Conservation (phyloP, 768 basidiomycete genomes). For the Collybia sordida region DNA sequence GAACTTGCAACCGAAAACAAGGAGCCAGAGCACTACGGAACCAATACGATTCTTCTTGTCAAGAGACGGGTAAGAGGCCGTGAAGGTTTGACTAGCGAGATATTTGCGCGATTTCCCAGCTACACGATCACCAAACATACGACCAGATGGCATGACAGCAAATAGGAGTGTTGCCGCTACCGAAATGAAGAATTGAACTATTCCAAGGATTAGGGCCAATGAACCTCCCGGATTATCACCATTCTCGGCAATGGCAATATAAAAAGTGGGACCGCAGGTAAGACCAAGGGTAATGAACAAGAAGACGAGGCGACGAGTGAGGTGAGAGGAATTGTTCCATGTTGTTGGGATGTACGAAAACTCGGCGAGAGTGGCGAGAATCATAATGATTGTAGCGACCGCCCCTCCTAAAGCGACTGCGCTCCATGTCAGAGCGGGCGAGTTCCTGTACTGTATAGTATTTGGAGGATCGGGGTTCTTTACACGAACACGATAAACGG, state of each 20-base stretch:
- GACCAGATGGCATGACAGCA: conserved; percentile 89
- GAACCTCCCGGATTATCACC: conserved; percentile 57
- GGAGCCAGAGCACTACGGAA: conserved; percentile 81
- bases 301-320: conserved; percentile 89
- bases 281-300: conserved; percentile 86
- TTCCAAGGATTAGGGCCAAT: conserved; percentile 87
- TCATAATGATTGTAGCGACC: conserved; percentile 96
- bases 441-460: no score
- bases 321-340: conserved; percentile 98
- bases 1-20: conserved; percentile 96
- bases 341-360: conserved; percentile 98
- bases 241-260: conserved; percentile 84
- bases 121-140: conserved; percentile 99
- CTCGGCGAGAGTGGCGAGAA: conserved; percentile 89
- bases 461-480: conserved; percentile 44
- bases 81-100: conserved; percentile 97
- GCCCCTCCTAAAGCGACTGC: conserved; percentile 93
- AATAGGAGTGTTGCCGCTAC: conserved; percentile 85
- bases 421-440: conserved; percentile 84
- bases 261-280: conserved; percentile 92
- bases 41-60: conserved; percentile 65
- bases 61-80: conserved; percentile 87
- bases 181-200: conserved; percentile 95
- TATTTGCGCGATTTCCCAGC: conserved; percentile 95
- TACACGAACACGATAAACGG: conserved; percentile 66